These are phyloP conservation scores for Pinus tabuliformis DNA, from an alignment of 75 land plant species.

Conservation along the genomic window DNA sequence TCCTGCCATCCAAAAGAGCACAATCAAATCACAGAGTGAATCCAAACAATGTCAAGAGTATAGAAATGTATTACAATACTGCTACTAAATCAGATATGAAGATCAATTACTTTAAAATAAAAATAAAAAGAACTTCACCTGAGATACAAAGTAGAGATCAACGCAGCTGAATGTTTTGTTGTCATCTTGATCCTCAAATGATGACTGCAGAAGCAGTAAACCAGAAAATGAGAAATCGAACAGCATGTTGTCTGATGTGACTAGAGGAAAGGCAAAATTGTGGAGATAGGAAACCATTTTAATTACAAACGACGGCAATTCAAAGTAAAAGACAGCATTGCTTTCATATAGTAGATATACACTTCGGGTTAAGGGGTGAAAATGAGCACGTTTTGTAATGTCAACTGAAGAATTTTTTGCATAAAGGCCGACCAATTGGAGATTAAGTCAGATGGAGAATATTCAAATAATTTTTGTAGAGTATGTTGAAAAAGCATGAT, in stretches of 20 bases:
- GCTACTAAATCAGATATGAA: background rate
- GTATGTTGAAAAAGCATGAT: background rate
- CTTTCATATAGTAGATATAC: background rate
- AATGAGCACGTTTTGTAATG: background rate
- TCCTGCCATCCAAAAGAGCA: conserved; percentile 50
- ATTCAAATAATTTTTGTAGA: background rate
- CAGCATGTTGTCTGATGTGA: no score
- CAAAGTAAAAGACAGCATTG: background rate
- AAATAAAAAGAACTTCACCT: conserved; percentile 43
- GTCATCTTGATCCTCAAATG: conserved; percentile 69
- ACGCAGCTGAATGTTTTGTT: conserved; percentile 77
- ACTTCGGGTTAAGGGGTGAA: background rate
- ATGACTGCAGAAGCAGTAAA: conserved; percentile 53
- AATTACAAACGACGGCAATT: background rate
- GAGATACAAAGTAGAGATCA: conserved; percentile 92
- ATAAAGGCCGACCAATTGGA: background rate
- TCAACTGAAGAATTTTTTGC: background rate
- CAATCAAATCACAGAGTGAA: background rate
- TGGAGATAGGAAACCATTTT: background rate
- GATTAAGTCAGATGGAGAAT: background rate
- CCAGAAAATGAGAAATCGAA: background rate
- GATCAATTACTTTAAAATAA: background rate
- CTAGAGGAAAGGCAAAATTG: background rate
- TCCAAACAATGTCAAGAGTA: background rate
- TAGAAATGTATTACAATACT: background rate